Conservation (phyloP, 2,329 filamentous ascomycete species). For the Drechslerella dactyloides region DNA sequence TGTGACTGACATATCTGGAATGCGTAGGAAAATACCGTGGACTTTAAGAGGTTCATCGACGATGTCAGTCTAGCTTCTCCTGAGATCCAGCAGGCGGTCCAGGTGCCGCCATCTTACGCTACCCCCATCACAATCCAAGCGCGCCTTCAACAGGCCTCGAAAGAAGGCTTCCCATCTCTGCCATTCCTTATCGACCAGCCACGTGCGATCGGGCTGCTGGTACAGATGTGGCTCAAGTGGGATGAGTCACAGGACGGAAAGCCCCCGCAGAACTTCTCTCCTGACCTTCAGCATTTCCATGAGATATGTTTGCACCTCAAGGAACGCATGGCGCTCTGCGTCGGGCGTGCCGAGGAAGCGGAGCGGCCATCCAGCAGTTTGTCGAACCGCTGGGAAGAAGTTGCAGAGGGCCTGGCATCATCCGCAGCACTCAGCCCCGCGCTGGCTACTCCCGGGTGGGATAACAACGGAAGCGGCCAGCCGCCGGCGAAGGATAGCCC, state of each 20-base stretch:
- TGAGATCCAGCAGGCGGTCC: conserved; percentile 53
- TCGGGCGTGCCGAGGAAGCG: conserved; percentile 63
- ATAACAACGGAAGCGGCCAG: conserved; percentile 20
- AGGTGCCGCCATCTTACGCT: conserved; percentile 82
- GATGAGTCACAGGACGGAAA: conserved; percentile 59
- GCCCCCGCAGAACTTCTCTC: conserved; percentile 57
- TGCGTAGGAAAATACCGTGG: conserved; percentile 50
- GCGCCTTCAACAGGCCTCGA: conserved; percentile 76
- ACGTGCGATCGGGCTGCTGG: conserved; percentile 80
- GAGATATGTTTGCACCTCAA: conserved; percentile 61
- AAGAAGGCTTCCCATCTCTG: conserved; percentile 90
- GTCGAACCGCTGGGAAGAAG: conserved; percentile 63
- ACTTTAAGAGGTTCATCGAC: conserved; percentile 55
- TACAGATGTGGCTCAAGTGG: conserved; percentile 76
- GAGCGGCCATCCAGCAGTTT: conserved; percentile 62
- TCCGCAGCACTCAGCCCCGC: conserved; percentile 17
- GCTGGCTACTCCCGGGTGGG: conserved; percentile 18
- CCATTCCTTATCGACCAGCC: conserved; percentile 92
- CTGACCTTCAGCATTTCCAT: conserved; percentile 63
- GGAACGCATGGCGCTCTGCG: conserved; percentile 62
- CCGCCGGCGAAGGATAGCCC: conserved; percentile 7
- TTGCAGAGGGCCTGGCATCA: conserved; percentile 61
- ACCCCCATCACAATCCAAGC: conserved; percentile 89
- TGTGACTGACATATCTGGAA: not conserved
- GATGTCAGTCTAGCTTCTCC: conserved; percentile 51